phyloP scores from a whole-genome alignment of 78 protist genomes.

The Goniomonas avonlea region DNA sequence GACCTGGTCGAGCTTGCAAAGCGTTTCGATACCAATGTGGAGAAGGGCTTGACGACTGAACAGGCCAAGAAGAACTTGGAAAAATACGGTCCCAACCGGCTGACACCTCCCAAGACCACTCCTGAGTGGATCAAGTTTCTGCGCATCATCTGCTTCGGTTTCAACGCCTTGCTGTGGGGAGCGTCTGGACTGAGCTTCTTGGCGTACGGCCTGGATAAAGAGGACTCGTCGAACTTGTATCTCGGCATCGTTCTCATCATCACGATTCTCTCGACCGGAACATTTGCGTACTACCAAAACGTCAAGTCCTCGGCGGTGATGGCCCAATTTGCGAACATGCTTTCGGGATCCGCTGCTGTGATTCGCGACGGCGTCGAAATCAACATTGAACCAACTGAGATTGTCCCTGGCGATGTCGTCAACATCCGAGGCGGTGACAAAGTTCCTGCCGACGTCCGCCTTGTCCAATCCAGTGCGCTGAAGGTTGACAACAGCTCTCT shows the following conservation, averaged over 20 bases:
- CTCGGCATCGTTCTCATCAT: slow-evolving; percentile 63
- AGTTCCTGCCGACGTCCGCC: slow-evolving; percentile 67
- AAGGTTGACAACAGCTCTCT: slow-evolving; percentile 74
- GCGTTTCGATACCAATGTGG: neutral
- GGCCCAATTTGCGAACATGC: slow-evolving; percentile 55
- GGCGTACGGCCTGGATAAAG: slow-evolving; percentile 30
- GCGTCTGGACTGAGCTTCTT: slow-evolving; percentile 56
- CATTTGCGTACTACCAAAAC: slow-evolving; percentile 70
- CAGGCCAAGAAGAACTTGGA: neutral
- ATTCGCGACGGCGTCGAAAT: slow-evolving; percentile 49
- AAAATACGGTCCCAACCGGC: slow-evolving; percentile 44
- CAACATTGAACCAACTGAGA: slow-evolving; percentile 7
- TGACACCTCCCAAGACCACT: slow-evolving; percentile 48
- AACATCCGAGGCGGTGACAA: slow-evolving; percentile 60
- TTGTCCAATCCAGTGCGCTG: slow-evolving; percentile 30
- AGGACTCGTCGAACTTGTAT: neutral
- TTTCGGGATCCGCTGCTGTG: slow-evolving; percentile 51
- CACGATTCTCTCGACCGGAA: slow-evolving; percentile 71
- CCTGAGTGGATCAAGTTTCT: slow-evolving; percentile 43
- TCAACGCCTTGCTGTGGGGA: slow-evolving; percentile 28
- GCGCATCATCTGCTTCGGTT: neutral
- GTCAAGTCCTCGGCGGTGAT: slow-evolving; percentile 51
- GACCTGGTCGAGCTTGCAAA: neutral
- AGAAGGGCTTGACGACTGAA: neutral
- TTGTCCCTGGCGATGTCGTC: slow-evolving; percentile 79